Conservation (phyloP, 2,329 filamentous ascomycete species). For the Fusarium sp. region DNA sequence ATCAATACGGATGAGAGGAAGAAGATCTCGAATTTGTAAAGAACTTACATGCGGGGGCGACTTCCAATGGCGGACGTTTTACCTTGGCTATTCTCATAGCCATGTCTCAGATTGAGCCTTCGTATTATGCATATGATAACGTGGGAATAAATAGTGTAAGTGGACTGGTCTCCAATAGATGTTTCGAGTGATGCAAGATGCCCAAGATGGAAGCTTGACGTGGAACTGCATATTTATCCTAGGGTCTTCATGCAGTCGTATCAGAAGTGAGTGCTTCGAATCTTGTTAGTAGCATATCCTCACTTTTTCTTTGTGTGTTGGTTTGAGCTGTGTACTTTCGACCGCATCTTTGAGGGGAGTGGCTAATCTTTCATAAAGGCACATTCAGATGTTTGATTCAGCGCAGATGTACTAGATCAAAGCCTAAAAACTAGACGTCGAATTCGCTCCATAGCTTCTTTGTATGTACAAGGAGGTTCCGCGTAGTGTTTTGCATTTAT, state of each 20-base stretch:
- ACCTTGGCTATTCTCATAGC: not conserved
- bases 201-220: conserved; percentile 1
- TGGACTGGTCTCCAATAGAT: conserved; percentile 1
- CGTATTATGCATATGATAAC: conserved; percentile 14
- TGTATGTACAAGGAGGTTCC: not conserved
- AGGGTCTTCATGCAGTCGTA: conserved; percentile 9
- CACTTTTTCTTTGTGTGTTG: not conserved
- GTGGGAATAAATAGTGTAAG: conserved; percentile 14
- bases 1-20: conserved; percentile 15
- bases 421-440: not conserved
- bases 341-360: not conserved
- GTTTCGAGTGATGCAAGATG: conserved; percentile 10
- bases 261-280: not conserved
- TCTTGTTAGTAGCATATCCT: not conserved
- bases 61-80: conserved; percentile 11
- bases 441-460: not conserved
- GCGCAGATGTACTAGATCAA: not conserved
- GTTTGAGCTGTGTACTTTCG: not conserved
- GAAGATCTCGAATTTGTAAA: conserved; percentile 5
- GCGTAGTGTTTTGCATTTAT: not conserved
- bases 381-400: not conserved
- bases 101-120: conserved; percentile 14
- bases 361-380: not conserved
- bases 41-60: not conserved
- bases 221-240: not conserved